phyloP scores from a whole-genome alignment of 2,329 filamentous ascomycete genomes.

The Plectosphaerella cucumerina region DNA sequence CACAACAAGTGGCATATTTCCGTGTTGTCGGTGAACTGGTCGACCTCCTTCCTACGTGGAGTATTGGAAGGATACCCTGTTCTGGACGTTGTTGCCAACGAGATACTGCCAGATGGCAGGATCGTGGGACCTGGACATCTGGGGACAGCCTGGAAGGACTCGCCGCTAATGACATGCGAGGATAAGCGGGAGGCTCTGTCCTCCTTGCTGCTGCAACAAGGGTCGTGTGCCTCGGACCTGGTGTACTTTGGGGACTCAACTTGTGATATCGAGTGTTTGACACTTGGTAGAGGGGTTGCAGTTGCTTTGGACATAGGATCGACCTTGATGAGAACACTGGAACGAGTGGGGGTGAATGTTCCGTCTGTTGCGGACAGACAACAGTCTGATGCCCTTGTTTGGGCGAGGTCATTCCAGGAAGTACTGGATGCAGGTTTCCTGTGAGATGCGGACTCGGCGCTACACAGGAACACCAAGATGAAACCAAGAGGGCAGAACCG shows the following conservation, averaged over 20 bases:
- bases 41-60: conserved; percentile 40
- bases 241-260: conserved; percentile 57
- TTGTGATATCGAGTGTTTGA: conserved; percentile 51
- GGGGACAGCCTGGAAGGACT: conserved; percentile 18
- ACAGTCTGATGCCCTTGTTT: conserved; percentile 19
- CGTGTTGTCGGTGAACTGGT: conserved; percentile 51
- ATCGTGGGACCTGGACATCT: conserved; percentile 35
- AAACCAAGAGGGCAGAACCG: too few species aligned
- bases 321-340: conserved; percentile 17
- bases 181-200: conserved; percentile 42
- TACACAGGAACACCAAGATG: too few species aligned
- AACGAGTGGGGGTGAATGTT: conserved; percentile 24
- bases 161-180: conserved; percentile 29
- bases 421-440: conserved; percentile 2
- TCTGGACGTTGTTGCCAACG: conserved; percentile 38
- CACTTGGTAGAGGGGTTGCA: conserved; percentile 40
- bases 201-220: conserved; percentile 18
- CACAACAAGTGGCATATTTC: conserved; percentile 31
- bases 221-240: conserved; percentile 15
- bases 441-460: too few species aligned
- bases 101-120: conserved; percentile 29
- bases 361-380: conserved; percentile 17
- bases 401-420: conserved; percentile 25
- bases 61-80: conserved; percentile 21
- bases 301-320: conserved; percentile 30